phyloP scores from a whole-genome alignment of 805 yeast species.

The Pichia cephalocereana region DNA sequence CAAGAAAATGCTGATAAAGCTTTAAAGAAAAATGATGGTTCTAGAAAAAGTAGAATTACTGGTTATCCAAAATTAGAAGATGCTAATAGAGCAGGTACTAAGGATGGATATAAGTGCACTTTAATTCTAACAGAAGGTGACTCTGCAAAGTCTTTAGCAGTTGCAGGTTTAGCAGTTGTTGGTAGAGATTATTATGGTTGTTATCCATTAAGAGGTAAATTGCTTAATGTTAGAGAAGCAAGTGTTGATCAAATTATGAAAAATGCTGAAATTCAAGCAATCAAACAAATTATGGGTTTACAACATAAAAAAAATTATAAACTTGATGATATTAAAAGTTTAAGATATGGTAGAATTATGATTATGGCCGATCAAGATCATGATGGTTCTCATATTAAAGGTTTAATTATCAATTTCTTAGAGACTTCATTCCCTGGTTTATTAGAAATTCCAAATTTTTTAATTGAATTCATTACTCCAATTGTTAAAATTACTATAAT shows the following conservation, averaged over 20 bases:
- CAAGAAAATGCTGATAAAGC: conserved; percentile 83
- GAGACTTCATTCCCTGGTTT: conserved; percentile 94
- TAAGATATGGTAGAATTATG: conserved; percentile 95
- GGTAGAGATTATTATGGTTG: conserved; percentile 95
- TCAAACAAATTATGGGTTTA: conserved; percentile 90
- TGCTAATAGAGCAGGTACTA: conserved; percentile 94
- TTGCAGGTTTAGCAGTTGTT: conserved; percentile 86
- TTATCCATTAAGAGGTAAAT: conserved; percentile 90
- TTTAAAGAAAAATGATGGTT: conserved; percentile 81
- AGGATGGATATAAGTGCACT: conserved; percentile 86
- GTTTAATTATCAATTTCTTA: conserved; percentile 83
- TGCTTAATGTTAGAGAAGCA: conserved; percentile 93
- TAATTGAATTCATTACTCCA: conserved; percentile 92
- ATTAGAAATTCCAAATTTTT: conserved; percentile 80
- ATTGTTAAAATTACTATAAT: conserved; percentile 82
- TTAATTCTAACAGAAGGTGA: conserved; percentile 94
- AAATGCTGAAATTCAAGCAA: conserved; percentile 89
- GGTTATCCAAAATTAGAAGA: conserved; percentile 87
- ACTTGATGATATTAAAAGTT: conserved; percentile 49
- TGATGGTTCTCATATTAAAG: conserved; percentile 97
- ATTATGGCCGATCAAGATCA: conserved; percentile 99
- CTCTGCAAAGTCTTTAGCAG: conserved; percentile 88
- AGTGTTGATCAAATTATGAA: conserved; percentile 90
- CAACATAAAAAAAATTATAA: conserved; percentile 82
- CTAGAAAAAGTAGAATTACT: conserved; percentile 74